Percentiles rank a stretch among this genome's conserved stretches.
Conservation (phyloP, 495 filamentous ascomycete genomes). For the Evernia prunastri region DNA sequence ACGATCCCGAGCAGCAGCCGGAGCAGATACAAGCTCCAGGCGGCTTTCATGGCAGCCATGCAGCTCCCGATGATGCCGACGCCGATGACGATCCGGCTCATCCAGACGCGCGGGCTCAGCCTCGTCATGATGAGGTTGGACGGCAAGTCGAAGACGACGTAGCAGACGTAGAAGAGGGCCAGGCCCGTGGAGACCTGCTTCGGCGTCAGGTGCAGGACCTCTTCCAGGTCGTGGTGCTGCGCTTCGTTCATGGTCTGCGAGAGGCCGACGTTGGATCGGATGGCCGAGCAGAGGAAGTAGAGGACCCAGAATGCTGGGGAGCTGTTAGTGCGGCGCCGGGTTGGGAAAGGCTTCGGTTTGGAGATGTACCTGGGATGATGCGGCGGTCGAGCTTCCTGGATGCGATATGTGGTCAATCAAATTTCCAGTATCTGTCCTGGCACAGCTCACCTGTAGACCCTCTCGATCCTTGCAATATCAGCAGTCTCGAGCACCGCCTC, state of each 20-base stretch:
- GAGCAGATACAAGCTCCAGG: slow-evolving; percentile 81
- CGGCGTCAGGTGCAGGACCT: slow-evolving; percentile 56
- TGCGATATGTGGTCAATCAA: slow-evolving; percentile 23
- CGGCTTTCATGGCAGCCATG: slow-evolving; percentile 70
- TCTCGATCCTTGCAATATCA: slow-evolving; percentile 51
- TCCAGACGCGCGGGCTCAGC: slow-evolving; percentile 81
- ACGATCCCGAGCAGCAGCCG: slow-evolving; percentile 83
- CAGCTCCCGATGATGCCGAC: slow-evolving; percentile 79
- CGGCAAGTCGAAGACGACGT: slow-evolving; percentile 82
- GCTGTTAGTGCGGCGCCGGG: slow-evolving; percentile 13
- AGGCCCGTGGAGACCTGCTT: slow-evolving; percentile 76
- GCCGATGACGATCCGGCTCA: slow-evolving; percentile 84
- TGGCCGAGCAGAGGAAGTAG: slow-evolving; percentile 87
- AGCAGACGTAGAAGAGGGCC: slow-evolving; percentile 84
- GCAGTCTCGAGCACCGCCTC: slow-evolving; percentile 39
- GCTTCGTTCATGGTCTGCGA: slow-evolving; percentile 82
- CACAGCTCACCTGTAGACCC: slow-evolving; percentile 52
- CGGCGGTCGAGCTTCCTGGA: slow-evolving; percentile 64
- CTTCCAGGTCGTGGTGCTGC: slow-evolving; percentile 59
- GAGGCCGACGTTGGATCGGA: slow-evolving; percentile 83
- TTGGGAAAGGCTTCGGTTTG: neutral
- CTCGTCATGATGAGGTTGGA: slow-evolving; percentile 86
- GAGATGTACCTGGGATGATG: slow-evolving; percentile 63
- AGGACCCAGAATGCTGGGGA: slow-evolving; percentile 77
- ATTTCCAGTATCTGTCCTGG: neutral